Conservation (phyloP, 192 early-diverging fungal genomes). For the Coemansia sp. region DNA sequence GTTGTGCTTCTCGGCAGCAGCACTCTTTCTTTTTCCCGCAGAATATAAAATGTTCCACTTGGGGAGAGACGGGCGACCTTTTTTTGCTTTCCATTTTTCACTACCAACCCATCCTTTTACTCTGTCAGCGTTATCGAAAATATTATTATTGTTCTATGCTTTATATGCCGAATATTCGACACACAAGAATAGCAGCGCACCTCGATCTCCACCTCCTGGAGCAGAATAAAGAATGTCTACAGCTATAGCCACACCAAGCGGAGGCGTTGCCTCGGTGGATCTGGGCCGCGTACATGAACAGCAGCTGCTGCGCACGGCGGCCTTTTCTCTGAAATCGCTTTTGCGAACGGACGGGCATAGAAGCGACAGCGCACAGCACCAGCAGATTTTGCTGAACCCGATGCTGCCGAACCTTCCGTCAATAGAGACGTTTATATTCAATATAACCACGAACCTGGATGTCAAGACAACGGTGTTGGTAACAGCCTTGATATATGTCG, state of each 20-base stretch:
- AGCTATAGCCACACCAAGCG: constrained; percentile 15
- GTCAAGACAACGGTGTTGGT: constrained; percentile 50
- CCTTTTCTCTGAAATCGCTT: constrained; percentile 36
- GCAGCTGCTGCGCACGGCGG: constrained; percentile 36
- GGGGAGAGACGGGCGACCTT: no score
- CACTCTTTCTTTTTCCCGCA: no score
- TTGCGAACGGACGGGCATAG: constrained; percentile 23
- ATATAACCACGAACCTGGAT: constrained; percentile 27
- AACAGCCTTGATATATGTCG: constrained; percentile 71
- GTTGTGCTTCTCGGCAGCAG: neutral
- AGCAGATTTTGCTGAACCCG: constrained; percentile 3
- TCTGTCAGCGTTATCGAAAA: neutral
- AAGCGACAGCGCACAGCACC: neutral
- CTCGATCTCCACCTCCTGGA: neutral
- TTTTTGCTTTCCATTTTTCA: neutral
- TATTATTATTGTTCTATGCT: neutral
- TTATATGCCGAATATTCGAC: neutral
- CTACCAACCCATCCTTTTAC: neutral
- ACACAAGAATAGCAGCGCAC: neutral
- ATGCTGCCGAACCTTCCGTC: constrained; percentile 23
- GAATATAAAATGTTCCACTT: neutral
- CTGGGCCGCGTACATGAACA: constrained; percentile 14
- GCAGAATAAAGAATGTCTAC: constrained; percentile 6
- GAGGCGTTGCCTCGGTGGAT: constrained; percentile 10
- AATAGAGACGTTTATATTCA: constrained; percentile 44